Conservation (phyloP, 2,329 filamentous ascomycete genomes). For the Pseudogymnoascus sp. region DNA sequence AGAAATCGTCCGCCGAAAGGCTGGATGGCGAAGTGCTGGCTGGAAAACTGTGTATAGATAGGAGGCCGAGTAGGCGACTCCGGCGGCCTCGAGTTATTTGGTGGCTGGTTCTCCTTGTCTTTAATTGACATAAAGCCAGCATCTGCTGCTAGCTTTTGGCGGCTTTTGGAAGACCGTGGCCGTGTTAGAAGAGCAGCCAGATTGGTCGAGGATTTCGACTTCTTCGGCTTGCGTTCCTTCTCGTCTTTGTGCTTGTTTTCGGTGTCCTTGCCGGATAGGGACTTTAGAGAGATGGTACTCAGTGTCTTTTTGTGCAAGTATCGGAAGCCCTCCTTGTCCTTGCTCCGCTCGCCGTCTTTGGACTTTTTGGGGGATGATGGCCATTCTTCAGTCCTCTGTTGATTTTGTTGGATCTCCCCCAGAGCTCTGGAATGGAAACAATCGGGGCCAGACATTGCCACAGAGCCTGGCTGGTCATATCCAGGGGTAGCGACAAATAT, state of each 20-base stretch:
- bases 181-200: conserved; percentile 69
- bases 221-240: conserved; percentile 57
- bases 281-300: conserved; percentile 39
- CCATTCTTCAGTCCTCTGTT: conserved; percentile 30
- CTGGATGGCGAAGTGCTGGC: conserved; percentile 30
- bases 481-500: conserved; percentile 19
- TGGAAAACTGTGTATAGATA: conserved; percentile 71
- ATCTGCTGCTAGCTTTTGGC: conserved; percentile 46
- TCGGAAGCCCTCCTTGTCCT: conserved; percentile 26
- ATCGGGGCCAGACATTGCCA: conserved; percentile 32
- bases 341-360: conserved; percentile 28
- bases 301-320: conserved; percentile 41
- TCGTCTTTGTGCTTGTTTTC: conserved; percentile 33
- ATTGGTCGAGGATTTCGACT: conserved; percentile 77
- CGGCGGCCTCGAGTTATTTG: conserved; percentile 40
- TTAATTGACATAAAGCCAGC: conserved; percentile 45
- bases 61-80: conserved; percentile 45
- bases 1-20: conserved; percentile 32
- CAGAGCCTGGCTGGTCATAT: conserved; percentile 18
- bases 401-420: conserved; percentile 51
- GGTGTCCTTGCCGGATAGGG: conserved; percentile 33
- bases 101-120: conserved; percentile 78
- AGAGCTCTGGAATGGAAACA: conserved; percentile 39
- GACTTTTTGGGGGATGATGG: conserved; percentile 35
- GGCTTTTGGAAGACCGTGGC: conserved; percentile 64